phyloP scores from a whole-genome alignment of 139 green algal species.

The Diplosphaera chodatii region DNA sequence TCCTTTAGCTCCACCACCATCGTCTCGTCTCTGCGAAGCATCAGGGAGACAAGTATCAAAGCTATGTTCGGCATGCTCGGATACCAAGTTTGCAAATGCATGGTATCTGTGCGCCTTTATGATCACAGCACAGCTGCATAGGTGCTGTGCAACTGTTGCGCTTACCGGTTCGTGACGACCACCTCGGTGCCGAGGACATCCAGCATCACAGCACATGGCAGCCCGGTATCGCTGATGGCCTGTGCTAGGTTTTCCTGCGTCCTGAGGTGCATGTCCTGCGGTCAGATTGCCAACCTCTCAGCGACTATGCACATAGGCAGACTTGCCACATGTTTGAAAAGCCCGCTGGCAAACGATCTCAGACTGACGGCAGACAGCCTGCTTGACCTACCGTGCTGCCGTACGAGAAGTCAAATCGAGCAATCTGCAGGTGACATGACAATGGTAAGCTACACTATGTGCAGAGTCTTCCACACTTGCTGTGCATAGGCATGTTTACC shows the following conservation, averaged over 20 bases:
- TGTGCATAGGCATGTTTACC: too few species aligned
- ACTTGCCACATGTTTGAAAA: too few species aligned
- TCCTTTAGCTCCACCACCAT: slow-evolving; percentile 40
- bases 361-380: neutral
- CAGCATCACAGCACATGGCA: slow-evolving; percentile 54
- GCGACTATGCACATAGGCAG: too few species aligned
- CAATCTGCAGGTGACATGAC: slow-evolving; percentile 25
- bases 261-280: slow-evolving; percentile 45
- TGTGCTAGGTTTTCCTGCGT: slow-evolving; percentile 44
- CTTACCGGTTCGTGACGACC: slow-evolving; percentile 47
- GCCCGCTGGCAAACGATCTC: neutral
- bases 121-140: too few species aligned
- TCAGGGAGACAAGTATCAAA: too few species aligned
- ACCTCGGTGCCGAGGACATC: slow-evolving; percentile 58
- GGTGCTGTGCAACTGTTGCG: too few species aligned
- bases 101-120: too few species aligned
- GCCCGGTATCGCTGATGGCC: slow-evolving; percentile 42
- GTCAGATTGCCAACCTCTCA: too few species aligned
- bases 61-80: neutral
- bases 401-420: slow-evolving; percentile 51
- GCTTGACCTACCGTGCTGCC: slow-evolving; percentile 23
- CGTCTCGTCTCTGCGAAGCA: slow-evolving; percentile 30
- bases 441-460: too few species aligned
- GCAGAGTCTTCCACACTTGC: too few species aligned
- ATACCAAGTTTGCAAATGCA: too few species aligned